Evolutionary conservation across 2,329 filamentous ascomycete species (phyloP), one percentile per base, ranked within the genome.

Genomic region (Diatrype stigma): DNA sequence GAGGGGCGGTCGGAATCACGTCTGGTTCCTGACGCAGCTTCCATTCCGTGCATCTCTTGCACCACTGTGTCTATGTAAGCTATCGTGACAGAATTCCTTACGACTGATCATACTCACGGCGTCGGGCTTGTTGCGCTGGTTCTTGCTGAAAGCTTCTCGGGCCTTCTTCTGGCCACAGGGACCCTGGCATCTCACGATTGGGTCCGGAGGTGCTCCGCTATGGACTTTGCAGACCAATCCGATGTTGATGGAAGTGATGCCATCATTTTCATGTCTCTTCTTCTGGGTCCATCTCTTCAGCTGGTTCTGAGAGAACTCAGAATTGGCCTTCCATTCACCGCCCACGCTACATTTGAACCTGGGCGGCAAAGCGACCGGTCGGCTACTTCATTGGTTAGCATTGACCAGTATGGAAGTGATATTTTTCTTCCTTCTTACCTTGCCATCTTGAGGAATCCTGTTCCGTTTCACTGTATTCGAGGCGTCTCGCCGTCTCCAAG

Each of bases 1-100:
- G 70, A 30, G 51, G 52, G 5, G 55, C 54, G 45, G 51, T 58
- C 3, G 61, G 62, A 2, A 52, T 46, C 23, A 58, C 60, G n/a
- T 62, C 55, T 4, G 53, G 57, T 46, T 63, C 60, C 6, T 56
- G 53, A 16, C 56, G 59, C 16, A 51, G 38, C n/a, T 60, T 63
- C 66, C 67, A 72, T 2, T 60, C 55, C 0, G 62, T 66, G 51
- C 71, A 73, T 4, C 54, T 47, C 2, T 57, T 55, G 53, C 70
- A 73, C 66, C 68, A 69, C 68, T 71, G 40, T 19, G 30, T 45
- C 14, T 42, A 48, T 46, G 17, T 42, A 47, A 45, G 49, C 54
- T 23, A 55, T 30, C 19, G 16, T 46, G 30, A n/a, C 45, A 17
- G 30, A 22, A 42, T 42, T n/a, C 22, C n/a, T 2, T 42, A 35